Evolutionary conservation across 441 rosid species (phyloP), one percentile per base, ranked within the genome.

Genomic region (Euphorbia neoarborescens): DNA sequence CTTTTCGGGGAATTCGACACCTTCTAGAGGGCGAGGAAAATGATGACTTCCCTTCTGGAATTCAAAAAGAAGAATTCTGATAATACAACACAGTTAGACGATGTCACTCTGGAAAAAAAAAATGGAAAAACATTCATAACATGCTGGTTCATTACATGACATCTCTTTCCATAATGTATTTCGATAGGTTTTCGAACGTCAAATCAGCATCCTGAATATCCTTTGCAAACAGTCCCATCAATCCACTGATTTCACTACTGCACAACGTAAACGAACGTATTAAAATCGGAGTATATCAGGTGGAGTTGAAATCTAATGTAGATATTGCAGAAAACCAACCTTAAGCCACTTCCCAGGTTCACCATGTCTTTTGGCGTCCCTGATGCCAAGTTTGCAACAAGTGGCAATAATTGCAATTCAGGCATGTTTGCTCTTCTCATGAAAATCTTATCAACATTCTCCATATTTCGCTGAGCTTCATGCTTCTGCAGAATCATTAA

Each of bases 11-110:
- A 30, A 72, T 5, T 40, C 5, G 11, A 70, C 71, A 3, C 79
- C 77, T 53, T 57, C 66, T 20, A 69, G 63, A 30, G 72, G 79
- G 1, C 75, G 72, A 19, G 79, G 79, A 62, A 69, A 22, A 37
- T 65, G 70, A 20, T 5, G 46, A 30, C 42, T 38, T 12, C 40
- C 72, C 63, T 44, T 25, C 13, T 72, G 60, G 3, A 56, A 32
- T 69, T 75, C 67, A 20, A 70, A 74, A 9, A 17, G 40, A 56
- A 78, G 19, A 40, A 53, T 44, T 57, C 81, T 74, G 66, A 38
- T 28, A 48, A 65, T 12, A 38, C 8, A 11, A 40, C 35, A 40
- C 1, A 7, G 44, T 40, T 42, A 42, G 48, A 42, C 8, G 50
- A 48, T 0, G 62, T 25, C 6, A 22, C 46, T 44, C 17, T 1